phyloP scores from a whole-genome alignment of 2,329 filamentous ascomycete species.

The Cladosporium oxysporum region DNA sequence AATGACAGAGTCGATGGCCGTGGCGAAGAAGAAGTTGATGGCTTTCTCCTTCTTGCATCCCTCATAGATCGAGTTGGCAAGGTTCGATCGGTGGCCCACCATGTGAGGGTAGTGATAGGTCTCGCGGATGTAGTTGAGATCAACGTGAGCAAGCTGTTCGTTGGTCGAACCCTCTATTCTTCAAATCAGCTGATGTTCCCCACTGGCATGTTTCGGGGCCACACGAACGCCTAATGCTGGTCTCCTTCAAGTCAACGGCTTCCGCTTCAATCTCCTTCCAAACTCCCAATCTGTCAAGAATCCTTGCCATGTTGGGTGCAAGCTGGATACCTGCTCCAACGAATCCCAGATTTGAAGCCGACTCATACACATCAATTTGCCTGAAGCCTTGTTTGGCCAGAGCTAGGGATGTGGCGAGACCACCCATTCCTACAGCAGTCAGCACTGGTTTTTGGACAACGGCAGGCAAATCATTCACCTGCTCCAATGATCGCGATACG shows the following conservation, averaged over 20 bases:
- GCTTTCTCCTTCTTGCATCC: constrained; percentile 65
- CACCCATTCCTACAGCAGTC: constrained; percentile 67
- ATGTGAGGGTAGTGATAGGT: constrained; percentile 77
- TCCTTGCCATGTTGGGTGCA: constrained; percentile 77
- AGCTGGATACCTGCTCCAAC: constrained; percentile 84
- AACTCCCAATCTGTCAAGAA: constrained; percentile 71
- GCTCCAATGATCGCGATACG: constrained; percentile 40
- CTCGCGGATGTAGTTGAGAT: constrained; percentile 65
- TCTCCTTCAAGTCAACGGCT: constrained; percentile 69
- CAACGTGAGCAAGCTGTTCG: constrained; percentile 68
- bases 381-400: constrained; percentile 76
- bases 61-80: constrained; percentile 69
- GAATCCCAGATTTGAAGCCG: constrained; percentile 72
- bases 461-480: constrained; percentile 24
- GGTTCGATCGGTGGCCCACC: constrained; percentile 62
- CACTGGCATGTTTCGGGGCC: neutral
- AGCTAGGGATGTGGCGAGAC: constrained; percentile 69
- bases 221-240: constrained; percentile 66
- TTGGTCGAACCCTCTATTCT: constrained; percentile 65
- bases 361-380: constrained; percentile 73
- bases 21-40: constrained; percentile 70
- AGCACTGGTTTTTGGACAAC: neutral
- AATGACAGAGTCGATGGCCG: constrained; percentile 56
- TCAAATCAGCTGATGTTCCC: neutral
- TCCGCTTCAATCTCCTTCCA: constrained; percentile 71